Conservation (phyloP, 345 rosid genomes). For the Clausena lansium region DNA sequence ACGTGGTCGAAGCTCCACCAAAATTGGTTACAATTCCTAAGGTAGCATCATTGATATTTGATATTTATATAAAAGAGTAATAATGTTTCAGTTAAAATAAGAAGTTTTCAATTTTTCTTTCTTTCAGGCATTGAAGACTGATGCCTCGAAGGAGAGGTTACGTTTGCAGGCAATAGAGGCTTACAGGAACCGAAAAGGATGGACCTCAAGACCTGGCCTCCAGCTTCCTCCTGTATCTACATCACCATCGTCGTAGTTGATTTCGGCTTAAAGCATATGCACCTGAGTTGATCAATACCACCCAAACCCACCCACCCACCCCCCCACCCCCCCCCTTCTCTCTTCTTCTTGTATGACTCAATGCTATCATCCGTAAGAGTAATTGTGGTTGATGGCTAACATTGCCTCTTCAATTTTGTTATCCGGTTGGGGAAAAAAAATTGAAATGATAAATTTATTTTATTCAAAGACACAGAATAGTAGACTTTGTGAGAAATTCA, state of each 20-base stretch:
- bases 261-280: conserved; percentile 1
- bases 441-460: not conserved
- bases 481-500: not conserved
- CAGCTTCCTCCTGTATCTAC: conserved; percentile 39
- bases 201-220: conserved; percentile 73
- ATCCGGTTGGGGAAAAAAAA: not conserved
- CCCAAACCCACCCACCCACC: too few relatives aligned
- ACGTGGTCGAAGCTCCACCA: conserved; percentile 84
- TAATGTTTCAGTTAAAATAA: not conserved
- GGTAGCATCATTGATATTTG: conserved; percentile 31
- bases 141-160: conserved; percentile 68
- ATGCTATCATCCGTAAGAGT: not conserved
- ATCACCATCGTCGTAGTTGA: conserved; percentile 14
- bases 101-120: not conserved
- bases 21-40: conserved; percentile 61
- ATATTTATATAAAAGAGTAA: not conserved
- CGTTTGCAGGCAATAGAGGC: conserved; percentile 76
- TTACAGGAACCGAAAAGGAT: conserved; percentile 67
- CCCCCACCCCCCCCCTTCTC: too few relatives aligned
- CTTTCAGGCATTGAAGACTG: conserved; percentile 51
- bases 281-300: not conserved
- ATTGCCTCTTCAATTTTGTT: not conserved
- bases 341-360: not conserved
- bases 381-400: not conserved
- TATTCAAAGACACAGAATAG: not conserved